Evolutionary conservation across 306 rosid species (phyloP).

Genomic region (Boehmeria nivea): DNA sequence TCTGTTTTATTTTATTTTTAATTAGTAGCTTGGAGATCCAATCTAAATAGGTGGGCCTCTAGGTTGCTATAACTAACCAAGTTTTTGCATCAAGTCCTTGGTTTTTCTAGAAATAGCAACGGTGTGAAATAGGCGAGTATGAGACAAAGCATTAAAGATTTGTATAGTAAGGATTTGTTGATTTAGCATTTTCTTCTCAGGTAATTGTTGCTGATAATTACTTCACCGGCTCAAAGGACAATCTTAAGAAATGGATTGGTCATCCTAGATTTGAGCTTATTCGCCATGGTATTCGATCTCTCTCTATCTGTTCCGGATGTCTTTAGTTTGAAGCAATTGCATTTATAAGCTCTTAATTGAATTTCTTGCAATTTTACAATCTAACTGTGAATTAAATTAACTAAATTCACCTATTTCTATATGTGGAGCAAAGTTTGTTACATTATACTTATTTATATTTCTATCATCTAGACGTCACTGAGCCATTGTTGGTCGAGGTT

Average conservation of each 20-base stretch:
- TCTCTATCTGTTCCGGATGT: not conserved
- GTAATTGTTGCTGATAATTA: constrained; percentile 87
- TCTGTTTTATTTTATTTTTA: not conserved
- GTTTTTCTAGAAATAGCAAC: not conserved
- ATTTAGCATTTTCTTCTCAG: constrained; percentile 30
- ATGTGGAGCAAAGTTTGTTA: not conserved
- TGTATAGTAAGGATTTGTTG: too few relatives aligned
- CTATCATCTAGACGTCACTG: constrained; percentile 67
- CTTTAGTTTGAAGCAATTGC: not conserved
- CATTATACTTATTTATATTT: constrained; percentile 16
- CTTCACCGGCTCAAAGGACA: constrained; percentile 94
- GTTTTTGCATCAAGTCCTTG: not conserved
- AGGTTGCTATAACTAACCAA: too few relatives aligned
- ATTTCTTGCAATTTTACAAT: not conserved
- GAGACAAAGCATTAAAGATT: not conserved
- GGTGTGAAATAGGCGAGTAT: constrained; percentile 2
- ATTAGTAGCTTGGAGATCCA: not conserved
- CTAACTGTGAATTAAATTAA: not conserved
- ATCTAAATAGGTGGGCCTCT: not conserved
- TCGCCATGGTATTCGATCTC: constrained; percentile 72
- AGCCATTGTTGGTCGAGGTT: constrained; percentile 79
- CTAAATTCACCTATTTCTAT: not conserved
- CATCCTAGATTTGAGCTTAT: constrained; percentile 97
- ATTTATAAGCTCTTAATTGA: not conserved
- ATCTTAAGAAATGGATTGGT: constrained; percentile 86